A percentile compares a stretch with the other conserved stretches of the same genome.
Conservation (phyloP, 441 rosid genomes). For the Croton laevigatus region DNA sequence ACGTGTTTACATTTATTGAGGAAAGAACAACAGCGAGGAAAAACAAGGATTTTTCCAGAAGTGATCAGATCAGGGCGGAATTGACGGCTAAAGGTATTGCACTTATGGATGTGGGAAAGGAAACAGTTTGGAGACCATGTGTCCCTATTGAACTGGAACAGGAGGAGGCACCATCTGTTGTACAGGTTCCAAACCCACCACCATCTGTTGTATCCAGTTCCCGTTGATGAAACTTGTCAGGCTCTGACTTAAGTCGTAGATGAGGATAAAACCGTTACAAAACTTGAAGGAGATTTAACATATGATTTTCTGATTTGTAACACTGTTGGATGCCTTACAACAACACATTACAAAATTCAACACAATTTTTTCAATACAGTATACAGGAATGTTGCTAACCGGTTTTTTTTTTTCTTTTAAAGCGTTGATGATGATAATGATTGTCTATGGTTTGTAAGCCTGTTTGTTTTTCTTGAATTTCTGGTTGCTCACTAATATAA, state of each 20-base stretch:
- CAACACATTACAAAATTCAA: no score
- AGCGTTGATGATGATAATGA: no score
- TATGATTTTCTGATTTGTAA: no score
- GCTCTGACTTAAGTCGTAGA: background rate
- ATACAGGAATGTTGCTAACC: no score
- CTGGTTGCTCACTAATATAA: no score
- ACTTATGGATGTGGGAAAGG: conserved; percentile 72
- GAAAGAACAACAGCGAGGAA: conserved; percentile 61
- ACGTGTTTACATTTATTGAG: conserved; percentile 43
- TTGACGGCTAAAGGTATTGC: conserved; percentile 63
- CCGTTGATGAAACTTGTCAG: background rate
- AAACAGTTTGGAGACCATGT: conserved; percentile 84
- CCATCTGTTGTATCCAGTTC: conserved; percentile 20
- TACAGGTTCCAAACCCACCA: conserved; percentile 14
- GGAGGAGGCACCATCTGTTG: conserved; percentile 16
- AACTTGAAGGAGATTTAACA: background rate
- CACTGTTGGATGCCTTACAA: no score
- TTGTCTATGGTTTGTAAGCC: no score
- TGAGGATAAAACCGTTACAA: background rate
- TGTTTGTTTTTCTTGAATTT: no score
- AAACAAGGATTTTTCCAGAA: conserved; percentile 59
- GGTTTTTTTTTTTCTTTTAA: no score
- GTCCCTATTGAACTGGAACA: conserved; percentile 39
- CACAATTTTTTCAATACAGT: no score
- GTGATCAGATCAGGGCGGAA: conserved; percentile 71